Evolutionary conservation across 495 filamentous ascomycete genomes (phyloP).

Genomic region (Neurospora sp.): DNA sequence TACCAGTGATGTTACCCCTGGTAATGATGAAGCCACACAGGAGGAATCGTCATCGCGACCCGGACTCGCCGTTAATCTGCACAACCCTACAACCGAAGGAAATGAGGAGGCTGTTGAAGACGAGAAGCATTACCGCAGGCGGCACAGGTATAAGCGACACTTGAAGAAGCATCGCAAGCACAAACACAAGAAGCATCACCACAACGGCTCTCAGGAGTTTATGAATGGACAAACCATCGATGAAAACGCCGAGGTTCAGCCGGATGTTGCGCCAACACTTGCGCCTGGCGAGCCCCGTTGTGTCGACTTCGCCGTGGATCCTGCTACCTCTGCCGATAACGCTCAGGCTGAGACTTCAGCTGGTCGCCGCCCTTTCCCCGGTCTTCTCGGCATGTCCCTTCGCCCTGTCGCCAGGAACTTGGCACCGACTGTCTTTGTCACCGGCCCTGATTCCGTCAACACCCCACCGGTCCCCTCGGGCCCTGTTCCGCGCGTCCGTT

Average conservation of each 20-base stretch:
- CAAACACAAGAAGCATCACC: constrained; percentile 15
- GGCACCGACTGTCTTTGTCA: constrained; percentile 34
- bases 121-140: constrained; percentile 23
- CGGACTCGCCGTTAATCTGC: constrained; percentile 12
- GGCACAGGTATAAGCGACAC: constrained; percentile 18
- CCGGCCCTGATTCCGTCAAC: constrained; percentile 14
- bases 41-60: constrained; percentile 21
- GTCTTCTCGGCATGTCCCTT: constrained; percentile 30
- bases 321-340: constrained; percentile 11
- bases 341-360: constrained; percentile 22
- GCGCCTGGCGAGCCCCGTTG: constrained; percentile 28
- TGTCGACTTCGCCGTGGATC: constrained; percentile 35
- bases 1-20: constrained; percentile 22
- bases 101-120: constrained; percentile 31
- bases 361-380: constrained; percentile 26
- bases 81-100: constrained; percentile 7
- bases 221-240: constrained; percentile 21
- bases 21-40: constrained; percentile 17
- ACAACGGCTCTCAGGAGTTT: constrained; percentile 14
- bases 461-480: constrained; percentile 19
- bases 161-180: constrained; percentile 26
- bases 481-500: constrained; percentile 42
- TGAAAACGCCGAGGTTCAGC: constrained; percentile 15
- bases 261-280: not conserved
- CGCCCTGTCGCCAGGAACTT: constrained; percentile 34